phyloP scores from a whole-genome alignment of 2,329 filamentous ascomycete species.

The Esteya vermicola region DNA sequence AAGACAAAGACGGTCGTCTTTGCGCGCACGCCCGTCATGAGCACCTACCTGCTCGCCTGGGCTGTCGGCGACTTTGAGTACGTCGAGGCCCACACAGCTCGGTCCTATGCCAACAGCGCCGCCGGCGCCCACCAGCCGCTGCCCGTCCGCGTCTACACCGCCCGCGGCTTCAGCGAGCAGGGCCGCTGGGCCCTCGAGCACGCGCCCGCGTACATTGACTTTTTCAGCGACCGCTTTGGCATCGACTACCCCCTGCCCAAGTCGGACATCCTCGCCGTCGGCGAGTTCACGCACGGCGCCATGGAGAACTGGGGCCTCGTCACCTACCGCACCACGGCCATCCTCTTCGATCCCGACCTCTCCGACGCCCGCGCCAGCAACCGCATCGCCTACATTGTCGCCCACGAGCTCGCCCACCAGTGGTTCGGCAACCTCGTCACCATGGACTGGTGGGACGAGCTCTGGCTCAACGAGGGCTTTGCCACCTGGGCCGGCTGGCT shows the following conservation, averaged over 20 bases:
- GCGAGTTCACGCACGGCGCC: slow-evolving; percentile 77
- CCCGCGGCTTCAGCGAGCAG: slow-evolving; percentile 84
- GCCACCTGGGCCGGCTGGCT: slow-evolving; percentile 98
- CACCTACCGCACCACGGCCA: slow-evolving; percentile 87
- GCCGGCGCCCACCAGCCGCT: too few species aligned
- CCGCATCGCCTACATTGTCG: slow-evolving; percentile 88
- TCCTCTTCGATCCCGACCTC: slow-evolving; percentile 87
- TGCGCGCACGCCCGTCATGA: slow-evolving; percentile 78
- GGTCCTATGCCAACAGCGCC: slow-evolving; percentile 74
- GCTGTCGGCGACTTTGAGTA: slow-evolving; percentile 96
- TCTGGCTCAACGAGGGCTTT: slow-evolving; percentile 97
- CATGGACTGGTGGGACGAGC: slow-evolving; percentile 97
- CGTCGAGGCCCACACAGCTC: slow-evolving; percentile 77
- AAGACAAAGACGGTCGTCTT: slow-evolving; percentile 58
- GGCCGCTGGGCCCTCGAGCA: slow-evolving; percentile 81
- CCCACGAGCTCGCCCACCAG: slow-evolving; percentile 95
- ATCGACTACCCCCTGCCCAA: slow-evolving; percentile 91
- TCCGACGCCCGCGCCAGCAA: slow-evolving; percentile 88
- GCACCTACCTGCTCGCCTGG: slow-evolving; percentile 84
- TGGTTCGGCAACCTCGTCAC: slow-evolving; percentile 98
- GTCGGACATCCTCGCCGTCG: slow-evolving; percentile 77
- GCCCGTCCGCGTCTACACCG: slow-evolving; percentile 92
- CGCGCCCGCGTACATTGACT: slow-evolving; percentile 86
- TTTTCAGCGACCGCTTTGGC: slow-evolving; percentile 88
- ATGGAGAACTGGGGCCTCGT: slow-evolving; percentile 98